Conservation (phyloP, 73 alveolate genomes). For the Strombidium stylifer region DNA sequence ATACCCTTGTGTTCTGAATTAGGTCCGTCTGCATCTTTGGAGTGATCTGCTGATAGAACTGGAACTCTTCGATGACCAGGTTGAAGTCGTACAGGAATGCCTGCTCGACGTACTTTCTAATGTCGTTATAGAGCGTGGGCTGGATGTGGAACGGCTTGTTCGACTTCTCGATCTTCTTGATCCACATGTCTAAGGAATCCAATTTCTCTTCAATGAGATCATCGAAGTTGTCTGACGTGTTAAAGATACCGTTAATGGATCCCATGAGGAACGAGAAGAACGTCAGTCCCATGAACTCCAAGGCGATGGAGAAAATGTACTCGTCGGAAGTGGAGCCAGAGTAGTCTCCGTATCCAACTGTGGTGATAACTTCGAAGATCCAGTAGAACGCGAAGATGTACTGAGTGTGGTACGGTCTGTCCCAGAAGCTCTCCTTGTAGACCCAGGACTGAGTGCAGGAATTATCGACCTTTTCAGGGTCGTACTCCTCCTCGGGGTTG, state of each 20-base stretch:
- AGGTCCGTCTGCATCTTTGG: slow-evolving; percentile 46
- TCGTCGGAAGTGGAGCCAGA: slow-evolving; percentile 15
- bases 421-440: slow-evolving; percentile 2
- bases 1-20: slow-evolving; percentile 18
- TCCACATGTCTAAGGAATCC: slow-evolving; percentile 40
- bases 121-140: slow-evolving; percentile 20
- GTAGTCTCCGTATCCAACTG: slow-evolving; percentile 56
- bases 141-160: slow-evolving; percentile 24
- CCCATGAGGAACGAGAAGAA: slow-evolving; percentile 44
- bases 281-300: slow-evolving; percentile 27
- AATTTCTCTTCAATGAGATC: slow-evolving; percentile 15
- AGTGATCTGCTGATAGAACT: slow-evolving; percentile 32
- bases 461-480: no score
- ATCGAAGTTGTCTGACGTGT: slow-evolving; percentile 11
- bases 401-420: neutral
- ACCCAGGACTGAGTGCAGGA: no score
- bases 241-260: slow-evolving; percentile 16
- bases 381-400: slow-evolving; percentile 41
- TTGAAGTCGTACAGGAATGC: slow-evolving; percentile 24
- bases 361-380: slow-evolving; percentile 33
- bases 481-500: neutral
- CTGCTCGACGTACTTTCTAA: slow-evolving; percentile 13
- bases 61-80: slow-evolving; percentile 37
- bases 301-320: slow-evolving; percentile 28
- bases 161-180: slow-evolving; percentile 31